A percentile compares a stretch with the other conserved stretches of the same genome.
These are phyloP conservation scores for Astrothelium macrocarpum DNA, from an alignment of 495 filamentous ascomycete species.

Conservation along the genomic window DNA sequence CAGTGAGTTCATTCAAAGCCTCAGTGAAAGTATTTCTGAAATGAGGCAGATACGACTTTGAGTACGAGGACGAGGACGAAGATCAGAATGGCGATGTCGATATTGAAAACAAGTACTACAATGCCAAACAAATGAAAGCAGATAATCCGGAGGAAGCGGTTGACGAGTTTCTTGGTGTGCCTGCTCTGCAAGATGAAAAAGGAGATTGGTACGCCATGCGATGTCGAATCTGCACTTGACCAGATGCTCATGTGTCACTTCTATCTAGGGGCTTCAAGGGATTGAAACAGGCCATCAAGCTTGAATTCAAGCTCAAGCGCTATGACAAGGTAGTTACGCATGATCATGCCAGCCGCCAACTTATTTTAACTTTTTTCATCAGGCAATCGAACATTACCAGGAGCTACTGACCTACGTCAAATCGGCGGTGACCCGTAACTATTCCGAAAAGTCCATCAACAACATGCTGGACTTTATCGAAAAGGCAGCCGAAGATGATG, in stretches of 20 bases:
- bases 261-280: constrained; percentile 96
- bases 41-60: constrained; percentile 73
- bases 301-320: constrained; percentile 79
- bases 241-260: background rate
- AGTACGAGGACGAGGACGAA: constrained; percentile 86
- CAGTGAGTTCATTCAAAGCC: constrained; percentile 42
- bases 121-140: constrained; percentile 92
- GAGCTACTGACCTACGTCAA: constrained; percentile 97
- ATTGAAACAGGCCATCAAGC: constrained; percentile 92
- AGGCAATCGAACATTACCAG: constrained; percentile 92
- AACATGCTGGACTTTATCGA: constrained; percentile 99
- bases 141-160: constrained; percentile 81
- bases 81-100: constrained; percentile 82
- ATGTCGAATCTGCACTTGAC: background rate
- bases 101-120: constrained; percentile 99
- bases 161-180: constrained; percentile 81
- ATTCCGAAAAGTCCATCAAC: constrained; percentile 98
- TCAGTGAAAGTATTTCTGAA: constrained; percentile 9
- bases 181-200: constrained; percentile 76
- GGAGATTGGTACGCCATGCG: constrained; percentile 62
- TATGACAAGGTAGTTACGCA: constrained; percentile 61
- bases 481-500: constrained; percentile 74
- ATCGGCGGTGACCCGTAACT: constrained; percentile 92
- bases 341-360: background rate
- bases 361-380: constrained; percentile 16